Evolutionary conservation across 805 yeast genomes (phyloP), one percentile per base, ranked within the genome.

Genomic region (Nakazawaea pomicola): DNA sequence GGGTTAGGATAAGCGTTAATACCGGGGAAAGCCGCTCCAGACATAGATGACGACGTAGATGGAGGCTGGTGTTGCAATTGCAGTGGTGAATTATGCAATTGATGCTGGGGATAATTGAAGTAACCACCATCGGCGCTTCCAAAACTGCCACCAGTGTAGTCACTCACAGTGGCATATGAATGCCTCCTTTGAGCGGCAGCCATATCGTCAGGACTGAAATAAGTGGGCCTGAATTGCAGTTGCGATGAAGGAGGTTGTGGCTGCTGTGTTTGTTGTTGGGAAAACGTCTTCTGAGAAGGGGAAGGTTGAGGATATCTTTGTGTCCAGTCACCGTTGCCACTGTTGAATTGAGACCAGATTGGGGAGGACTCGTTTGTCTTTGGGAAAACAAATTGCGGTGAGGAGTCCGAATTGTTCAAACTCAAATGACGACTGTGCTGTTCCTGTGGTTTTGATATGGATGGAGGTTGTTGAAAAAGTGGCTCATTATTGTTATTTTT

Each of bases 391-490:
- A n/a, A n/a, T n/a, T n/a, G n/a, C n/a, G n/a, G n/a, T 34, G 43
- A 46, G 14, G 46, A 28, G 32, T 46, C 46, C 49, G 50, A 41
- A 19, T 47, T 47, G 35, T 47, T 49, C 10, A 46, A 46, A 2
- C 49, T 46, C 14, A 45, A 38, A 10, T 49, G 50, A 31, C 52
- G 47, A 47, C 49, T 45, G 25, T 35, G 35, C 30, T 16, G 40
- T 25, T 16, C 38, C 12, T 20, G 41, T 29, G 27, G 42, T 29
- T 24, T n/a, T n/a, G n/a, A n/a, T n/a, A n/a, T n/a, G n/a, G n/a
- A n/a, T n/a, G n/a, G 38, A n/a, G 6, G 30, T 11, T 4, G 24
- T 11, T 19, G 27, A 19, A 16, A 30, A 9, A 24, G 27, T n/a
- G 16, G 9, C 31, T n/a, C 17, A 45, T 38, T 23, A 39, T 21